Evolutionary conservation across 164 flowering plant genomes (phyloP), one percentile per base, ranked within the genome.

Genomic region (Nelumbo lutea): DNA sequence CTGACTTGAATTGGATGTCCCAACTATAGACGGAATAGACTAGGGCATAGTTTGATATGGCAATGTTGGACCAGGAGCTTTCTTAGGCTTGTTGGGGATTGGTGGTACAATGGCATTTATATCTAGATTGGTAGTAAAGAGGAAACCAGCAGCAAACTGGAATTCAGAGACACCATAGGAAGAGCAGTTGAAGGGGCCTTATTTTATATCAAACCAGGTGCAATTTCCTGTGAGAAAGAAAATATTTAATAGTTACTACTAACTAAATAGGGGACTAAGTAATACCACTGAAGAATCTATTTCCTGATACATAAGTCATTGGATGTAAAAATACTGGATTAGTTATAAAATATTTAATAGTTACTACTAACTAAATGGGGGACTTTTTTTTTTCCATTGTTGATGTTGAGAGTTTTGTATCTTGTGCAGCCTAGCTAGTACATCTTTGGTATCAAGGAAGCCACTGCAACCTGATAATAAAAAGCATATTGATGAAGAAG

Each of bases 401-500:
- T 65, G 68, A 42, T 71, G 57, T 64, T 42, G 9, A 42, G 62
- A 60, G 14, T 46, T 64, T 46, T 64, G 46, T 41, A 53, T 68
- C 44, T 70, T 15, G 63, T 83, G 69, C 86, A 86, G 90, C 69
- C 27, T 27, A 27, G 27, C 73, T 47, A 80, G 44, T 70, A 75
- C 90, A 71, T 80, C 86, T 52, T 48, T 77, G 66, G 61, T 76
- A 41, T 51, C 78, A 65, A 87, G 85, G 81, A 91, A 82, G 79
- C 83, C 79, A 11, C 64, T 77, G 73, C 90, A 81, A 70, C 78
- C 76, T 66, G 85, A 84, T 66, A 78, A 78, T 69, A 82, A 73
- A 69, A 89, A 95, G 78, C 82, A 71, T 61, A 71, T 42, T 51
- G 98, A 92, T 75, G 96, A 95, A 67, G 99, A 95, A 67, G 96